Evolutionary conservation across 768 basidiomycete genomes (phyloP).

Genomic region (Suillus clintonianus): DNA sequence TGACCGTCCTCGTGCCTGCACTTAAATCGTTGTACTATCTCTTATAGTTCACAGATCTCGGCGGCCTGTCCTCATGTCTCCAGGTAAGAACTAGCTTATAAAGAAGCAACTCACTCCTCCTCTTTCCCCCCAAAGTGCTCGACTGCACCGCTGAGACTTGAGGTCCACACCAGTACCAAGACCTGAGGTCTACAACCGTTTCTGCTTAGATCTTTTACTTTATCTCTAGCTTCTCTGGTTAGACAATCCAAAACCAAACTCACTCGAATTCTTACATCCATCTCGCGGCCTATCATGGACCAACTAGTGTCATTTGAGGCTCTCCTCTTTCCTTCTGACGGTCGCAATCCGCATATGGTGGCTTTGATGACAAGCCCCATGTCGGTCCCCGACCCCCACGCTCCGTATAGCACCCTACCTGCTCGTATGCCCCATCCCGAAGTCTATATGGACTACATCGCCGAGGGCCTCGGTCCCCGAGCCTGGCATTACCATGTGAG

Average conservation of each 20-base stretch:
- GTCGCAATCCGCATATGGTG: constrained; percentile 72
- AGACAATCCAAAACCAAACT: background rate
- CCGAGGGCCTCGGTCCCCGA: constrained; percentile 65
- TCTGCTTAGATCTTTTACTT: constrained; percentile 13
- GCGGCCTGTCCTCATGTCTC: constrained; percentile 42
- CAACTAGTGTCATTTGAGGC: constrained; percentile 65
- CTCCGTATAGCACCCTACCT: constrained; percentile 45
- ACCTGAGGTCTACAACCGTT: constrained; percentile 13
- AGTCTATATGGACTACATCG: constrained; percentile 84
- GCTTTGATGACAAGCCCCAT: constrained; percentile 71
- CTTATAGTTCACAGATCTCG: constrained; percentile 14
- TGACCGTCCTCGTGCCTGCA: constrained; percentile 37
- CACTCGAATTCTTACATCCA: constrained; percentile 14
- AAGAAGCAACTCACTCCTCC: constrained; percentile 20
- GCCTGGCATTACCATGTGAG: constrained; percentile 76
- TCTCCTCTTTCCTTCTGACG: constrained; percentile 78
- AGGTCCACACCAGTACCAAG: constrained; percentile 15
- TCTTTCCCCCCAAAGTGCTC: constrained; percentile 19
- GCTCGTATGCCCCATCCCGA: constrained; percentile 81
- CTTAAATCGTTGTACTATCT: background rate
- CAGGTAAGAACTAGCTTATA: background rate
- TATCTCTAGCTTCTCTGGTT: constrained; percentile 18
- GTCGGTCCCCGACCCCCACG: constrained; percentile 44
- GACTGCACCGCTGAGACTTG: constrained; percentile 22
- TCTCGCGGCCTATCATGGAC: constrained; percentile 50